Base-by-base conservation (phyloP, 1,139 yeast species). In the Dujonia santamariae region DNA sequence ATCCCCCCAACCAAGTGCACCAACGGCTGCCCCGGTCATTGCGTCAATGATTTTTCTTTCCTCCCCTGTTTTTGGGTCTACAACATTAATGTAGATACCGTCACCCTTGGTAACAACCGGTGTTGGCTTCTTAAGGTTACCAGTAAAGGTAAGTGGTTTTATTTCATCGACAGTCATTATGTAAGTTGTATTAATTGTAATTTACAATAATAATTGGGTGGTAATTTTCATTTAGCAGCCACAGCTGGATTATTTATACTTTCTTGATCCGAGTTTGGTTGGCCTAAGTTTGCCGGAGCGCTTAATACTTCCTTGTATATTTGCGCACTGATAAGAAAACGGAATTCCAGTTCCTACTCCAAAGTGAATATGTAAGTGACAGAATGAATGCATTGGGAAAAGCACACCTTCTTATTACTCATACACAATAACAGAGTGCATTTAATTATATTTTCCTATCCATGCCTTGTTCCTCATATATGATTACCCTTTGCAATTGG, bases 1-100 rank as follows among this genome's bases (percentile, higher is more conserved):
- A 47, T 78, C 82, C 30, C 71, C 71, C 64, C 76, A 79, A 13
- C 82, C 82, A 35, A 78, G 58, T 2, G 81, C 74, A 21, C 77
- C 77, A 27, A 78, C 84, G 21, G 84, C 83, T 4, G 84, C 84
- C 43, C 84, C 84, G n/a, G 82, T 73, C 46, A 67, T 56, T 25
- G 73, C 80, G 50, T 78, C 84, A 28, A 75, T 54, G 13, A 75
- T 41, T 16, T 55, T 61, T 24, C 49, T 59, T 34, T 53, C 49
- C 35, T 63, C 63, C 28, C 69, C 70, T 24, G 78, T 72, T 26
- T 55, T 53, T 30, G 74, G 67, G 43, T 76, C 77, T 45, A 60
- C 67, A 20, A 72, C 56, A n/a, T 67, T 65, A 41, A 78, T 54
- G 47, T 59, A 56, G 42, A 64, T 53, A 17, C 83, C 83, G 28